phyloP scores from a whole-genome alignment of 345 rosid genomes.

The Rhizophora mangle region DNA sequence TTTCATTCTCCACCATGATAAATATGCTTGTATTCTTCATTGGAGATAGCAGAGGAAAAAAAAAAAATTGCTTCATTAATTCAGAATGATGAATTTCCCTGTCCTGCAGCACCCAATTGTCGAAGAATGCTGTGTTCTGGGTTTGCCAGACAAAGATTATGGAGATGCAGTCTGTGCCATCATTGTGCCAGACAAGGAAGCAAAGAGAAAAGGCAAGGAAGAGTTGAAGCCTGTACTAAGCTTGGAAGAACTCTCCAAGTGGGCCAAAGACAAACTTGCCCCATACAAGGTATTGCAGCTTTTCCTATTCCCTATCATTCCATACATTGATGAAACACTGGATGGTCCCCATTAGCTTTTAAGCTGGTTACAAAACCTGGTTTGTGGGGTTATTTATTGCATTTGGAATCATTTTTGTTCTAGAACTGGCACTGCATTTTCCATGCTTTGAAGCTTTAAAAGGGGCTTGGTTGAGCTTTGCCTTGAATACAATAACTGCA shows the following conservation, averaged over 20 bases:
- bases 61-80: neutral
- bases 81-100: conserved; percentile 2
- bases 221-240: conserved; percentile 54
- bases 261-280: conserved; percentile 95
- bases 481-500: too few species aligned
- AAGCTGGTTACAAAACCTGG: neutral
- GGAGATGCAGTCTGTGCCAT: conserved; percentile 82
- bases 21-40: too few species aligned
- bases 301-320: neutral
- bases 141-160: conserved; percentile 77
- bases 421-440: too few species aligned
- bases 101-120: conserved; percentile 70
- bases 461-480: too few species aligned
- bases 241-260: conserved; percentile 67
- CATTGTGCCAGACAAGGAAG: conserved; percentile 52
- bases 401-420: neutral
- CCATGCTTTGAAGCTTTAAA: too few species aligned
- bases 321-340: neutral
- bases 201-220: conserved; percentile 42
- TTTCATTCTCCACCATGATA: too few species aligned
- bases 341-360: neutral
- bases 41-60: too few species aligned
- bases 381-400: too few species aligned
- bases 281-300: conserved; percentile 77
- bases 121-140: conserved; percentile 90